Evolutionary conservation across 192 early-diverging fungal genomes (phyloP), one percentile per base, ranked within the genome.

Genomic region (Entomortierella beljakovae): DNA sequence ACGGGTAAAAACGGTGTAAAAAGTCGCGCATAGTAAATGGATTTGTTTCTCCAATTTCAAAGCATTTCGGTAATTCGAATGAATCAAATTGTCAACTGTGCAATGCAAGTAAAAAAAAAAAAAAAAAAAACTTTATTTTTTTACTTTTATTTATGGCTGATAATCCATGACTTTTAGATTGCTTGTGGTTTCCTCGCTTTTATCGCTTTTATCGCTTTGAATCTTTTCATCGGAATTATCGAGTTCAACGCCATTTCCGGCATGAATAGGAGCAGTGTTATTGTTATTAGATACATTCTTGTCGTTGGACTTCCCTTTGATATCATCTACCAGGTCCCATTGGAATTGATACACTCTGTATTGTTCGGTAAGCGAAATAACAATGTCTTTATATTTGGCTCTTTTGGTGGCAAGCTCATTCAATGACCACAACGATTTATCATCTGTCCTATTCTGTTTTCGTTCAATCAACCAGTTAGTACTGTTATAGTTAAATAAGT

Each of bases 21-120:
- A 74, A 74, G 52, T 74, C 71, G 35, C 71, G 55, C 71, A 74
- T 73, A 4, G 34, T 5, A n/a, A n/a, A n/a, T n/a, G n/a, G 43
- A 46, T 10, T 46, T 20, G 43, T 38, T 34, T 29, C 33, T 9
- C 37, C 33, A 59, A 40, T 51, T 18, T 15, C 7, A 51, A 23
- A 16, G 35, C 22, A 26, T 25, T 37, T 28, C 20, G 26, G 18
- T 10, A 11, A 9, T 23, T 31, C 0, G 25, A 28, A 2, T 23
- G 18, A 51, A 20, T 22, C 7, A 31, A 49, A 2, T n/a, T 48
- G 20, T 40, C 23, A n/a, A n/a, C n/a, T n/a, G n/a, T n/a, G n/a
- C 43, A 18, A 50, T 50, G 26, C 49, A 10, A 46, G 23, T 23
- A 37, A 2, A 42, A 29, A 18, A 16, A 1, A 40, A 40, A 9